phyloP scores from a whole-genome alignment of 768 basidiomycete genomes.

The Lactarius hengduanensis region DNA sequence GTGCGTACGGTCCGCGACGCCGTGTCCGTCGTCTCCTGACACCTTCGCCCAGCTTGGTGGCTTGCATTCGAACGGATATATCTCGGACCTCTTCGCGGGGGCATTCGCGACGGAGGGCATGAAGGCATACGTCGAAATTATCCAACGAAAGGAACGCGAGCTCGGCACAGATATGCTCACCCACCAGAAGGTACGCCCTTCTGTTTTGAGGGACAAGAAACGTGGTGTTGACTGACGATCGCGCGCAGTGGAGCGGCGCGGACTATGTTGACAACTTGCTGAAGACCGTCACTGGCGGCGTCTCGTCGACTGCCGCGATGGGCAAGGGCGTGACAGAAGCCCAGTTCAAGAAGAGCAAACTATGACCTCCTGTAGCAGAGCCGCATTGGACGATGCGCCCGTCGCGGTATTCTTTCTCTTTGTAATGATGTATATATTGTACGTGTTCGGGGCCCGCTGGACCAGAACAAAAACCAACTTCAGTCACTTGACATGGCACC shows the following conservation, averaged over 20 bases:
- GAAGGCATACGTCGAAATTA: slow-evolving; percentile 96
- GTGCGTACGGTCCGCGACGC: slow-evolving; percentile 45
- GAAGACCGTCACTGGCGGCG: slow-evolving; percentile 96
- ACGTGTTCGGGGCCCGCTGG: neutral
- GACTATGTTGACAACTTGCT: slow-evolving; percentile 89
- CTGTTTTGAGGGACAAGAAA: neutral
- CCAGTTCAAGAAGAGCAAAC: slow-evolving; percentile 61
- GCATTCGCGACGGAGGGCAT: slow-evolving; percentile 93
- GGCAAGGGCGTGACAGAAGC: slow-evolving; percentile 92
- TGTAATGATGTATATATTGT: neutral
- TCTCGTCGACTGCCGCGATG: slow-evolving; percentile 99
- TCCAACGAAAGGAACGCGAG: slow-evolving; percentile 91
- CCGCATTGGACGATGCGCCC: neutral
- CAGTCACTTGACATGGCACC: neutral
- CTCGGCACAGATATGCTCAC: slow-evolving; percentile 95
- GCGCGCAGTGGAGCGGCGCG: slow-evolving; percentile 83
- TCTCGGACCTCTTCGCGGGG: slow-evolving; percentile 88
- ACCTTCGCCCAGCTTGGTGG: slow-evolving; percentile 74
- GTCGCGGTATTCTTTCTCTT: neutral
- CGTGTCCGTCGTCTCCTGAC: neutral
- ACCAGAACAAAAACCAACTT: neutral
- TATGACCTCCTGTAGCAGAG: slow-evolving; percentile 35
- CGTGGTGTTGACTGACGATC: slow-evolving; percentile 22
- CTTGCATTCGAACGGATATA: slow-evolving; percentile 96
- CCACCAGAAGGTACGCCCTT: slow-evolving; percentile 78